Evolutionary conservation across 768 basidiomycete genomes (phyloP).

Genomic region (Lactarius pseudohatsudake): DNA sequence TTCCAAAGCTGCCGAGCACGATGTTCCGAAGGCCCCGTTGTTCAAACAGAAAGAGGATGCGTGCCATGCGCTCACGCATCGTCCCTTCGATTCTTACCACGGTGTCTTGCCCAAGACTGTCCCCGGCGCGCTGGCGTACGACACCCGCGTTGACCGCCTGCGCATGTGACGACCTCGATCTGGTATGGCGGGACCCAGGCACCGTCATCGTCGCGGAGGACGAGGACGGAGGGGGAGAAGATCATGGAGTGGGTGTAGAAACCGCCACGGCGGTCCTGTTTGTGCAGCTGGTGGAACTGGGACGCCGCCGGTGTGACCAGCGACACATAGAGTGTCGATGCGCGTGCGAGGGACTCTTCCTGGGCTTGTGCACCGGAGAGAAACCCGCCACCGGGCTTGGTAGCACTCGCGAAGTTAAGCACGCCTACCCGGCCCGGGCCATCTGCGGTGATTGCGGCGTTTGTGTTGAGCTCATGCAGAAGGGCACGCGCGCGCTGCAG

Average conservation of each 20-base stretch:
- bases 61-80: constrained; percentile 73
- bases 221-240: constrained; percentile 60
- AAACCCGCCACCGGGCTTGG: constrained; percentile 76
- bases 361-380: constrained; percentile 71
- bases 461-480: constrained; percentile 29
- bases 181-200: constrained; percentile 54
- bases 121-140: constrained; percentile 35
- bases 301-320: constrained; percentile 55
- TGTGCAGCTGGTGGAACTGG: constrained; percentile 64
- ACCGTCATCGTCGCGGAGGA: constrained; percentile 66
- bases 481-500: constrained; percentile 55
- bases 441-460: constrained; percentile 24
- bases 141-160: constrained; percentile 76
- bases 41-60: constrained; percentile 66
- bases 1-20: constrained; percentile 75
- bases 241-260: constrained; percentile 81
- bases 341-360: constrained; percentile 77
- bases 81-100: constrained; percentile 44
- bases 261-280: constrained; percentile 45
- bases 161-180: constrained; percentile 66
- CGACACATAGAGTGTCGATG: constrained; percentile 66
- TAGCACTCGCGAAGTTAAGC: constrained; percentile 77
- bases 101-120: constrained; percentile 7
- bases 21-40: constrained; percentile 55
- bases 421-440: constrained; percentile 48